phyloP scores from a whole-genome alignment of 2,329 filamentous ascomycete genomes.

The Calonectria crousiana region DNA sequence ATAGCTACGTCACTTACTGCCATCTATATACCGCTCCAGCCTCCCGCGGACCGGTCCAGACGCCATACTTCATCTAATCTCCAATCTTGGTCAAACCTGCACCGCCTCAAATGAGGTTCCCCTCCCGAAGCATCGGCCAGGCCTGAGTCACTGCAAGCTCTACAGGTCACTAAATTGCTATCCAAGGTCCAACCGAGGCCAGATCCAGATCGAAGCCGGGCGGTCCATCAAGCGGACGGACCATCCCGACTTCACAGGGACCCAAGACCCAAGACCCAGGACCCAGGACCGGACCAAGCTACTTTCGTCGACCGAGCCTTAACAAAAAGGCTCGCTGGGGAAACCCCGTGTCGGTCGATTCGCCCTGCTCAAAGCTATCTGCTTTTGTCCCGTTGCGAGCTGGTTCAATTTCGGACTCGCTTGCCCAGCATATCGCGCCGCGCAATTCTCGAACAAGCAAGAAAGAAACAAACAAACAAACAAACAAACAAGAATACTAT shows the following conservation, averaged over 20 bases:
- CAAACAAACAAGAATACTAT: not conserved
- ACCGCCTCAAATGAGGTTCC: slow-evolving; percentile 26
- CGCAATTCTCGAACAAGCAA: not conserved
- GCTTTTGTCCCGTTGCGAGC: not conserved
- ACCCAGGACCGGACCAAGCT: slow-evolving; percentile 32
- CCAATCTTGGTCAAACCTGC: slow-evolving; percentile 30
- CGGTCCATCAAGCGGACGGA: slow-evolving; percentile 38
- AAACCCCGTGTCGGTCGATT: slow-evolving; percentile 41
- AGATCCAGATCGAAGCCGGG: slow-evolving; percentile 44
- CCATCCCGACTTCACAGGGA: slow-evolving; percentile 35
- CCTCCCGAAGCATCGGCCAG: slow-evolving; percentile 27
- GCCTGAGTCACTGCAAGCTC: slow-evolving; percentile 36
- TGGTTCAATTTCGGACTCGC: not conserved
- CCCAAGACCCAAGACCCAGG: slow-evolving; percentile 25
- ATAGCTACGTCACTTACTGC: not conserved
- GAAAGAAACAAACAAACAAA: not conserved
- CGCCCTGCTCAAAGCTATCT: slow-evolving; percentile 14
- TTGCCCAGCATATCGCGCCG: not conserved
- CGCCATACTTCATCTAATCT: slow-evolving; percentile 4
- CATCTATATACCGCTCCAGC: not conserved
- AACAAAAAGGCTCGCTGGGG: slow-evolving; percentile 26
- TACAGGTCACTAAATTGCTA: slow-evolving; percentile 29
- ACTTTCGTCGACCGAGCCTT: slow-evolving; percentile 42
- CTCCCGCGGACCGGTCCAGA: slow-evolving; percentile 1
- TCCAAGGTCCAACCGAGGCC: slow-evolving; percentile 29